A percentile compares a stretch with the other conserved stretches of the same genome.
phyloP scores from a whole-genome alignment of 345 rosid species.

The Pugionium cornutum region DNA sequence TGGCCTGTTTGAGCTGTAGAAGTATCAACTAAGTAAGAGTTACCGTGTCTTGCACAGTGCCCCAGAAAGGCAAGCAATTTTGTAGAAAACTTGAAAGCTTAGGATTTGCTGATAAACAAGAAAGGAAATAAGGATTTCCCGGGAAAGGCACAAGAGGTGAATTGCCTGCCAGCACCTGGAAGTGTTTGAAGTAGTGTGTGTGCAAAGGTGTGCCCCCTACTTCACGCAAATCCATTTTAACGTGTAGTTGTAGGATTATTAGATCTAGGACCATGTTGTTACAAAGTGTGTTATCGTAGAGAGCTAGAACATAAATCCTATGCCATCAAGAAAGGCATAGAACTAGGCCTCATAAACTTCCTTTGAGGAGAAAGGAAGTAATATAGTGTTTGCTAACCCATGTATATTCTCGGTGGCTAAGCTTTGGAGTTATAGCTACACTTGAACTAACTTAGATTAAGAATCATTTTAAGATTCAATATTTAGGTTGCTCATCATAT shows the following conservation, averaged over 20 bases:
- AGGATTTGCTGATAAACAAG: constrained; percentile 65
- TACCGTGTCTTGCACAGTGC: constrained; percentile 39
- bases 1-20: constrained; percentile 48
- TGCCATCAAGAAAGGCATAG: constrained; percentile 26
- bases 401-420: constrained; percentile 62
- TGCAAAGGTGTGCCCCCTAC: constrained; percentile 52
- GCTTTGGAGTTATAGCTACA: constrained; percentile 65
- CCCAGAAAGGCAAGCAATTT: constrained; percentile 42
- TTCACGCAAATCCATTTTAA: constrained; percentile 43
- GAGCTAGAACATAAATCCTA: constrained; percentile 31
- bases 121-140: constrained; percentile 52
- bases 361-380: constrained; percentile 52
- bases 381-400: constrained; percentile 25
- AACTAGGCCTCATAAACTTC: constrained; percentile 39
- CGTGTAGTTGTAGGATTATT: constrained; percentile 62
- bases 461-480: constrained; percentile 30
- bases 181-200: constrained; percentile 37
- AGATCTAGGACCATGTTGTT: constrained; percentile 63
- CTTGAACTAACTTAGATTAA: constrained; percentile 50
- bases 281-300: constrained; percentile 36
- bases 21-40: constrained; percentile 44
- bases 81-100: constrained; percentile 47
- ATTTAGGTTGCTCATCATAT: constrained; percentile 42
- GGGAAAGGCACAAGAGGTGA: constrained; percentile 49
- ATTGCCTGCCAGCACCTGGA: constrained; percentile 47